These are phyloP conservation scores for Metschnikowia cubensis DNA, from an alignment of 805 yeast species.

Conservation along the genomic window DNA sequence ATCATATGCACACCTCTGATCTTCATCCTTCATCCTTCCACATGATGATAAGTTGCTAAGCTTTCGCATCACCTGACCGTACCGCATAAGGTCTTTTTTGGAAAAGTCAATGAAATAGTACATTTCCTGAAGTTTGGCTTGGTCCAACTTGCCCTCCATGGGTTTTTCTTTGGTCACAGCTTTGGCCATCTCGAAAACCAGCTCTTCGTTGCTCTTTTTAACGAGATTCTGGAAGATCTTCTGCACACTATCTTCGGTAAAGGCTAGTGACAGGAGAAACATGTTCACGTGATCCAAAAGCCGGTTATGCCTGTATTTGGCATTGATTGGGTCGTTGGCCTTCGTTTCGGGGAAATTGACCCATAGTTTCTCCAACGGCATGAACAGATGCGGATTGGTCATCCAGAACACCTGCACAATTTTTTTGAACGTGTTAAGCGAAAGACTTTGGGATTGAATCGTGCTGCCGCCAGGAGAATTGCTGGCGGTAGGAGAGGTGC, in stretches of 20 bases:
- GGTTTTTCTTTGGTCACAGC: constrained; percentile 20
- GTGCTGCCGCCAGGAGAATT: too few species aligned
- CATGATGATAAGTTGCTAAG: constrained; percentile 37
- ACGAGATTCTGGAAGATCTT: constrained; percentile 5
- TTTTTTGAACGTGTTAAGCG: constrained; percentile 10
- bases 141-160: constrained; percentile 9
- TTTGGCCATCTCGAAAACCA: constrained; percentile 30
- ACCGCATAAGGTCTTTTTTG: constrained; percentile 36
- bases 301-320: constrained; percentile 46
- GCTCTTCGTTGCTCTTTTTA: constrained; percentile 8
- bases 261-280: constrained; percentile 33
- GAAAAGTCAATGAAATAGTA: constrained; percentile 48
- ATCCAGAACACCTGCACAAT: constrained; percentile 16
- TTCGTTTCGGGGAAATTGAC: constrained; percentile 24
- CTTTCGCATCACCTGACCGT: constrained; percentile 25
- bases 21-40: constrained; percentile 31
- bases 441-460: constrained; percentile 5
- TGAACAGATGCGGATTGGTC: constrained; percentile 32
- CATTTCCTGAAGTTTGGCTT: constrained; percentile 33
- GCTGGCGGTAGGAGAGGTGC: too few species aligned
- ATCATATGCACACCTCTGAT: constrained; percentile 16
- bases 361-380: constrained; percentile 21
- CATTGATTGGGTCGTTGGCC: constrained; percentile 27
- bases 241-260: constrained; percentile 24
- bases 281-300: constrained; percentile 47